Base-by-base conservation (phyloP, 495 filamentous ascomycete genomes). In the Xylaria palmicola region DNA sequence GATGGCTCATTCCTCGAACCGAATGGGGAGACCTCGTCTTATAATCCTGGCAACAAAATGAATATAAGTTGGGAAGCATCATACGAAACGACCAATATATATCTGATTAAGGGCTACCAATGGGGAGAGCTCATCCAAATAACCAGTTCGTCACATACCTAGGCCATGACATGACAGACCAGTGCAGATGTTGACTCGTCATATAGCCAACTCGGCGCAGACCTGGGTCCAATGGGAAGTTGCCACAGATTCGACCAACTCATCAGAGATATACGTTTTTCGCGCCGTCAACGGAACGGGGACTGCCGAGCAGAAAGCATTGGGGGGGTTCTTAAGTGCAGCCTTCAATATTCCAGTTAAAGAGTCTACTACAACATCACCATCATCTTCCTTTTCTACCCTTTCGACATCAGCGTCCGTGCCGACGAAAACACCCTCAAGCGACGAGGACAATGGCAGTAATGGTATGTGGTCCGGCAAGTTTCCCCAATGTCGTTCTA, bases 41-140 rank as follows among this genome's bases (percentile, higher is more conserved):
- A 68, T 40, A 51, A 4, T 9, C 6, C 56, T 10, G 64, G 64
- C 27, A 37, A 56, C 8, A 56, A 62, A 50, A 60, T 66, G 64
- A 69, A 69, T 32, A 51, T 69, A n/a, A 69, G 60, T 45, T 69
- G 66, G 64, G 24, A 60, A 36, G 66, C 66, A 4, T 39, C 52
- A n/a, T 69, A 62, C n/a, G 61, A 66, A n/a, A 69, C 66, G 8
- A 64, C 64, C 27, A 64, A 62, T 60, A 59, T 69, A 49, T 69
- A 62, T 55, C 56, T 66, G 12, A 66, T 69, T 7, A 39, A 50
- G n/a, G 64, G 54, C 19, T 69, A 65, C 55, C 43, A 30, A 3
- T 69, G 51, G 24, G 59, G 51, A 15, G 19, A 17, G 6, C 66
- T 55, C 2, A 34, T 66, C 5, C 64, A 64, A 49, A 58, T 69